Base-by-base conservation (phyloP, 495 filamentous ascomycete species). In the Hypoxylon fragiforme region DNA sequence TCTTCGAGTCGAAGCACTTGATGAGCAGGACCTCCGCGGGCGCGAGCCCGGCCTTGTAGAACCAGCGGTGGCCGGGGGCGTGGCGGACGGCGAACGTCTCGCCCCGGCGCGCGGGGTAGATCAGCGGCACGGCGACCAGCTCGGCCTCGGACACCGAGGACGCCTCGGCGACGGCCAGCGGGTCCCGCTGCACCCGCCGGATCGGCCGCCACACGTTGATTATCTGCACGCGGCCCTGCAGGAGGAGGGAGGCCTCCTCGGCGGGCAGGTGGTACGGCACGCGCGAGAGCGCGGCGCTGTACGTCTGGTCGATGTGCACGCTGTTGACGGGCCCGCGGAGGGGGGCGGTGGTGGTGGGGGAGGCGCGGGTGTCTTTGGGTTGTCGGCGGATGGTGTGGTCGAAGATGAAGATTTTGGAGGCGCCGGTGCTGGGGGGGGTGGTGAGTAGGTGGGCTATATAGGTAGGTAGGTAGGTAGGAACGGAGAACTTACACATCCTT, bases 201-300 rank as follows among this genome's bases (percentile, higher is more conserved):
- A 90, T 88, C 1, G 87, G 86, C 0, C 87, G 82, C 87, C 86
- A 90, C 49, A 89, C 86, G 56, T 90, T 90, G 72, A 91, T 88
- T 65, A 90, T 87, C 64, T 90, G 85, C 62, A 82, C 85, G 6
- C 86, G 79, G 16, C 80, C 80, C 57, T 83, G 76, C 5, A 86
- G 67, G 0, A 91, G 76, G 62, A 75, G 67, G 1, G 77, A 73
- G 0, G 85, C 85, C 24, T 88, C 83, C 7, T 79, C 80, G 4
- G 63, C 63, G 0, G 80, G 84, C 1, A 89, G 76, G 51, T 88
- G 84, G 68, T 81, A 71, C 16, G 70, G 44, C 22, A 89, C 84
- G 11, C 84, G 77, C 21, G 73, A 73, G 0, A 76, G 66, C 1
- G 81, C 72, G 0, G 84, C 86, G 0, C 49, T 11, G 73, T 87